Base-by-base conservation (phyloP, 371 early-diverging fungal genomes). In the Rhizomucor pusillus region DNA sequence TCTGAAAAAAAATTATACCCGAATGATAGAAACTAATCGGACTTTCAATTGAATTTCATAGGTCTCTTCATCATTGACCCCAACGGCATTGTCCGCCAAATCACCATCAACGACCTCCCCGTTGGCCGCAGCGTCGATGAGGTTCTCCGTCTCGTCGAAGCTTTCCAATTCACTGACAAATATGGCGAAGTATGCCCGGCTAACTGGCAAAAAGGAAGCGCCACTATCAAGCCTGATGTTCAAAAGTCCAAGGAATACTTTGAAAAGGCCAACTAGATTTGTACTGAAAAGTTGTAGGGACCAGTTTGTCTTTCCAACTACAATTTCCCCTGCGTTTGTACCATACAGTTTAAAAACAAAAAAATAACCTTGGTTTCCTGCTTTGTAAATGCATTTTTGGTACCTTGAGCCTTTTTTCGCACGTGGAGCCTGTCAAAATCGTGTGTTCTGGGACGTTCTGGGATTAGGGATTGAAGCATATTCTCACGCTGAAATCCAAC, bases 41-140 rank as follows among this genome's bases (percentile, higher is more conserved):
- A 2, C 41, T n/a, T 22, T 34, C 6, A 7, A 5, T 19, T 40
- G 5, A 16, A 13, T 40, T 19, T 13, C 36, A 22, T 19, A 50
- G 62, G 82, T 47, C 69, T 84, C 22, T 90, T 92, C 63, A 87
- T 95, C 67, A 87, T 93, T 58, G 89, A 90, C 61, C 83, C 86
- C 41, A 78, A 85, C 52, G 76, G 79, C 37, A 73, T 71, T 52
- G 75, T 91, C 29, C 65, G 74, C 47, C 73, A 73, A 48, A 66
- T 72, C 54, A 80, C 71, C 24, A 70, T 81, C 68, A 84, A 89
- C 63, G 86, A 89, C 60, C 65, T 90, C 29, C 80, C 79, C 16
- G 82, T 95, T 25, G 95, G 95, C 59, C 72, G 93, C 58, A 72
- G 57, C 57, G 84, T 89, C 34, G 79, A 84, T 56, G 93, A 93